These are phyloP conservation scores for Discostella pseudostelligera DNA, from an alignment of 108 stramenopile genomes.

Conservation along the genomic window DNA sequence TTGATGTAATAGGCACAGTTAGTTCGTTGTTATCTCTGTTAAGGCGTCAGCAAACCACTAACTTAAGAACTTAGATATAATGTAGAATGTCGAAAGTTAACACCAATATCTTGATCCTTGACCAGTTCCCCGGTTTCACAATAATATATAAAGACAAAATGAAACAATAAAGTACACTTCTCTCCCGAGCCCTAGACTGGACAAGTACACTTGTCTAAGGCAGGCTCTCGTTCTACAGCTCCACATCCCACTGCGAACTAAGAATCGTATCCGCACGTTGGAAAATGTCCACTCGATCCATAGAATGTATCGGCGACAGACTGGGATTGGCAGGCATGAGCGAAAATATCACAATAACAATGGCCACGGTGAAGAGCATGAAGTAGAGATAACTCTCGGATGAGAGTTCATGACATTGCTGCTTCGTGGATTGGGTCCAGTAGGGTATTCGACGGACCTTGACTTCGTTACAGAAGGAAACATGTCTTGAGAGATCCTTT, in stretches of 20 bases:
- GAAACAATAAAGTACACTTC: too few relatives aligned
- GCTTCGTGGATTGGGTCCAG: not conserved
- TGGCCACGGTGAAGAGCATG: slow-evolving; percentile 29
- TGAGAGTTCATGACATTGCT: slow-evolving; percentile 4
- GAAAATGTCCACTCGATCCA: slow-evolving; percentile 13
- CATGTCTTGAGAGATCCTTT: slow-evolving; percentile 9
- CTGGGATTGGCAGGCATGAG: slow-evolving; percentile 25
- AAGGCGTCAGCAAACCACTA: too few relatives aligned
- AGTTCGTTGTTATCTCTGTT: too few relatives aligned
- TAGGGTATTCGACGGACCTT: slow-evolving; percentile 11
- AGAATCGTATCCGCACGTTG: slow-evolving; percentile 16
- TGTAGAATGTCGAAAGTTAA: too few relatives aligned
- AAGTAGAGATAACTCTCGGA: slow-evolving; percentile 21
- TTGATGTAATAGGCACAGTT: too few relatives aligned
- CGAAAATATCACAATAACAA: slow-evolving; percentile 27
- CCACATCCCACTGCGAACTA: slow-evolving; percentile 34
- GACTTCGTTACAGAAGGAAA: slow-evolving; percentile 32
- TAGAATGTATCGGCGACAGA: slow-evolving; percentile 23
- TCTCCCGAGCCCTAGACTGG: too few relatives aligned
- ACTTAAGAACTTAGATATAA: too few relatives aligned
- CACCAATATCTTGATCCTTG: too few relatives aligned
- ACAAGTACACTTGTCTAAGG: too few relatives aligned
- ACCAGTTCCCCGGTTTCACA: too few relatives aligned
- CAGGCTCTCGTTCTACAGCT: slow-evolving; percentile 26
- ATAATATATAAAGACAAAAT: too few relatives aligned